Evolutionary conservation across 768 basidiomycete species (phyloP).

Genomic region (Boletellus emodensis): DNA sequence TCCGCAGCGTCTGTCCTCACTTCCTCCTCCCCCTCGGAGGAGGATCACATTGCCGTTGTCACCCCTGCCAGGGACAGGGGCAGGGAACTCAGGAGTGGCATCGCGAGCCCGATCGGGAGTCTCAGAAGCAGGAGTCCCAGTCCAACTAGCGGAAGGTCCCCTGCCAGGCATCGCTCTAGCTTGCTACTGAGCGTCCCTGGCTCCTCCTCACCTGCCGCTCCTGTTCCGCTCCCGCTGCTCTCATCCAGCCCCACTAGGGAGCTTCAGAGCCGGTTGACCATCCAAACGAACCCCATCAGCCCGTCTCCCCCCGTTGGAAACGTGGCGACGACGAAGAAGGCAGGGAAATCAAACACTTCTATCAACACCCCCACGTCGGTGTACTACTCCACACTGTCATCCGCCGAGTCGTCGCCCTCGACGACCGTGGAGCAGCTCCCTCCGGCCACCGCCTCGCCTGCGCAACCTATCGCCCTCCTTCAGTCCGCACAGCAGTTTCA

Average conservation of each 20-base stretch:
- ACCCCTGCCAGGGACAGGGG: slow-evolving; percentile 45
- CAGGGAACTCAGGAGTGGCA: slow-evolving; percentile 43
- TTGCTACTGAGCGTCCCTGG: slow-evolving; percentile 49
- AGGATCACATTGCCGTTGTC: slow-evolving; percentile 59
- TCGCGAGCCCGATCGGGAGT: slow-evolving; percentile 61
- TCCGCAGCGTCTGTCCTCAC: slow-evolving; percentile 74
- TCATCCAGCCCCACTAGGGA: slow-evolving; percentile 28
- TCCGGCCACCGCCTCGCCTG: slow-evolving; percentile 19
- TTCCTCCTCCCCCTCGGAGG: slow-evolving; percentile 40
- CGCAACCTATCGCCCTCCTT: slow-evolving; percentile 20
- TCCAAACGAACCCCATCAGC: slow-evolving; percentile 21
- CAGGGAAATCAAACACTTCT: slow-evolving; percentile 20
- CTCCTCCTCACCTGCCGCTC: slow-evolving; percentile 23
- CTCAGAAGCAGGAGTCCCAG: slow-evolving; percentile 67
- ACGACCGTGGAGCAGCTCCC: slow-evolving; percentile 34
- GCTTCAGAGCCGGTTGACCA: slow-evolving; percentile 17
- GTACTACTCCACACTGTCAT: slow-evolving; percentile 42
- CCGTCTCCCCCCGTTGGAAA: slow-evolving; percentile 3
- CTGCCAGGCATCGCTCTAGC: slow-evolving; percentile 36
- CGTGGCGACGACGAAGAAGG: slow-evolving; percentile 4
- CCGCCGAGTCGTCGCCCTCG: slow-evolving; percentile 37
- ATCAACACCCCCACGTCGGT: slow-evolving; percentile 47
- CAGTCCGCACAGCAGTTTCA: slow-evolving; percentile 14
- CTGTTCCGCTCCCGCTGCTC: slow-evolving; percentile 20
- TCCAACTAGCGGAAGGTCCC: slow-evolving; percentile 41